Evolutionary conservation across 1,284 basidiomycete species (phyloP), one percentile per base, ranked within the genome.

Genomic region (Microbotryum scabiosae): DNA sequence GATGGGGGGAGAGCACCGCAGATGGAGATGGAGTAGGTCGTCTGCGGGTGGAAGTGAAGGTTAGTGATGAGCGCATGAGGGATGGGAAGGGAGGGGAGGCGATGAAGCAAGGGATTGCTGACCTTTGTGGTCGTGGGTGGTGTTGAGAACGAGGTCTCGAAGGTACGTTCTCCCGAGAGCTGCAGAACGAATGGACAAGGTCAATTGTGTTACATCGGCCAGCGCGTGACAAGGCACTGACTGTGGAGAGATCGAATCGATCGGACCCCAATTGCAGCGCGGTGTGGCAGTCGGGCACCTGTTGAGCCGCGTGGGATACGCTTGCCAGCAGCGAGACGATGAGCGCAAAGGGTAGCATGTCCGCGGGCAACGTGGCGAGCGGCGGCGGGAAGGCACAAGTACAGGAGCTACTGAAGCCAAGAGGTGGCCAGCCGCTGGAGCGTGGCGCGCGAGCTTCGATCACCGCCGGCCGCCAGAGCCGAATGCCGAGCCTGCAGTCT

Each of bases 51-150:
- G 1, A 10, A 30, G 8, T 30, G 30, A 30, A 9, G 25, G 30
- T 3, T 3, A 8, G 46, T 18, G 47, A 43, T 6, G 41, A 23
- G n/a, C n/a, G n/a, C n/a, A n/a, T n/a, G n/a, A n/a, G n/a, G n/a
- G n/a, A n/a, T n/a, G n/a, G n/a, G 12, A 20, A 30, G 51, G 32
- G 20, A 36, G n/a, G 14, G 16, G 28, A 23, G n/a, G 36, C 12
- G 21, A 32, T 4, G 44, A 20, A 26, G 21, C 50, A 25, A 51
- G 8, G 32, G 4, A 9, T 9, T 18, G 41, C 46, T 30, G 16
- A 60, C 66, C 51, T 66, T 66, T 2, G 64, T 66, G 43, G 60
- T 54, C 4, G 66, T 64, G 3, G 66, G 66, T 2, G 66, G 66
- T 6, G 66, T 68, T 1, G 46, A 20, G 1, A 32, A 12, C 14